Percentiles rank a stretch among this genome's conserved stretches.
Conservation (phyloP, 495 filamentous ascomycete species). For the Neurospora sp. region DNA sequence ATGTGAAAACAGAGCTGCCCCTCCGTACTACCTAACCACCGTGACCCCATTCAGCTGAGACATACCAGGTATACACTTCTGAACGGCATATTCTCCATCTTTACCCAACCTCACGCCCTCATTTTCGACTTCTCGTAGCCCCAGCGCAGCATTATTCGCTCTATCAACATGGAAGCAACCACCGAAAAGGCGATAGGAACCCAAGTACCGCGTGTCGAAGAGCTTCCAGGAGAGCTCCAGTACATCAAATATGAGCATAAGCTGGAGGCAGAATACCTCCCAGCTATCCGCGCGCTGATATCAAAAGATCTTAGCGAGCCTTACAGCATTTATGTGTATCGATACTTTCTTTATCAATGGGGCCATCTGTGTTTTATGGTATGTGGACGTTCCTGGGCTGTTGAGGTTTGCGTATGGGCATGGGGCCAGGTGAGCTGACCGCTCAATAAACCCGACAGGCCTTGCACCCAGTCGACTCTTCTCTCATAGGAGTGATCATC, state of each 20-base stretch:
- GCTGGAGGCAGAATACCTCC: constrained; percentile 72
- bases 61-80: neutral
- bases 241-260: constrained; percentile 77
- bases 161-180: constrained; percentile 10
- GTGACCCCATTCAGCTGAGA: neutral
- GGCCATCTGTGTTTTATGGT: constrained; percentile 91
- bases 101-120: neutral
- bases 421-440: constrained; percentile 3
- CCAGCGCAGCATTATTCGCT: neutral
- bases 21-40: neutral
- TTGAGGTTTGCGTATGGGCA: neutral
- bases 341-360: constrained; percentile 99
- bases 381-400: constrained; percentile 4
- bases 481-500: constrained; percentile 78
- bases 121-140: neutral
- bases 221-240: constrained; percentile 46
- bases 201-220: constrained; percentile 4
- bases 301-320: constrained; percentile 96
- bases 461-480: constrained; percentile 44
- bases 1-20: neutral
- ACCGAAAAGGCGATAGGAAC: neutral
- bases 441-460: constrained; percentile 38
- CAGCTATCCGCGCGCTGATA: constrained; percentile 84
- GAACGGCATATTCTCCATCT: neutral
- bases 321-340: constrained; percentile 99